These are phyloP conservation scores for Albifimbria verrucaria DNA, from an alignment of 2,329 filamentous ascomycete genomes.

Conservation along the genomic window DNA sequence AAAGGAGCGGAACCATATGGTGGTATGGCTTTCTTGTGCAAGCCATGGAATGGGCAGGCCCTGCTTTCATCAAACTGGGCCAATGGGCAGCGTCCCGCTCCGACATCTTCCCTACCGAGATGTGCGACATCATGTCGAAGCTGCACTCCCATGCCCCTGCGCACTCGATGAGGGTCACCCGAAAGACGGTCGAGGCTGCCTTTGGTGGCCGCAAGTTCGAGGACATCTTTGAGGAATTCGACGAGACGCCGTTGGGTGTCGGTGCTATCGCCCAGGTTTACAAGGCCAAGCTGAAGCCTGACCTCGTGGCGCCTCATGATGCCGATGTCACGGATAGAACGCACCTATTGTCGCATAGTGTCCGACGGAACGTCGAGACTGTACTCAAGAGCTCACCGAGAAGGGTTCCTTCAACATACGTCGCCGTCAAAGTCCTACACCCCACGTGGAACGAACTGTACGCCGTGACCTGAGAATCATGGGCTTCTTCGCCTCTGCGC, in stretches of 20 bases:
- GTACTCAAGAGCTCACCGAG: constrained; percentile 84
- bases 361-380: constrained; percentile 78
- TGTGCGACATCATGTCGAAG: constrained; percentile 92
- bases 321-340: constrained; percentile 44
- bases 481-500: constrained; percentile 78
- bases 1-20: constrained; percentile 81
- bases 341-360: constrained; percentile 59
- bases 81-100: constrained; percentile 97
- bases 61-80: constrained; percentile 97
- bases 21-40: constrained; percentile 89
- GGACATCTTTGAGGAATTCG: constrained; percentile 94
- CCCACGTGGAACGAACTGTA: constrained; percentile 83
- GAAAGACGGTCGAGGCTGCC: constrained; percentile 72
- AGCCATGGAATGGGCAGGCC: constrained; percentile 88
- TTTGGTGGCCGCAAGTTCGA: constrained; percentile 79
- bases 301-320: constrained; percentile 63
- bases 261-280: constrained; percentile 98
- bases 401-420: constrained; percentile 83
- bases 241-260: constrained; percentile 84
- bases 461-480: constrained; percentile 92
- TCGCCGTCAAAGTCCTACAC: constrained; percentile 97
- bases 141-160: constrained; percentile 93
- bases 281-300: constrained; percentile 84
- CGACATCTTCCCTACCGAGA: constrained; percentile 90
- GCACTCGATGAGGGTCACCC: constrained; percentile 78